Conservation (phyloP, 2,329 filamentous ascomycete genomes). For the Fusarium nygamai region DNA sequence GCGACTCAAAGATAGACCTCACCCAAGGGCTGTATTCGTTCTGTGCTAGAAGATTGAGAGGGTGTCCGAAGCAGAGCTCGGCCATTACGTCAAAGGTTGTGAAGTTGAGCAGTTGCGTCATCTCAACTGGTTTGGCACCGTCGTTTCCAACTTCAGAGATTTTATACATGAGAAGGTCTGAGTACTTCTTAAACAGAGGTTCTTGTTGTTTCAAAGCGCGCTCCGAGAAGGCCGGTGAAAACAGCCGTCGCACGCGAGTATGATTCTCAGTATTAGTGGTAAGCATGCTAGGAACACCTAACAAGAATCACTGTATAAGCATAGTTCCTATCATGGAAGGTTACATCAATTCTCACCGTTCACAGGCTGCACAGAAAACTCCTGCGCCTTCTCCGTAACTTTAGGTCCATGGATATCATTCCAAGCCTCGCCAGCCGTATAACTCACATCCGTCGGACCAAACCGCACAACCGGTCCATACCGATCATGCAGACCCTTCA, state of each 20-base stretch:
- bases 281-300: slow-evolving; percentile 20
- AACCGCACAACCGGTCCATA: slow-evolving; percentile 25
- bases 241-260: neutral
- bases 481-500: slow-evolving; percentile 4
- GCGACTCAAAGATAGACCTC: slow-evolving; percentile 29
- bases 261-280: neutral
- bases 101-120: slow-evolving; percentile 15
- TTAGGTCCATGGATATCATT: slow-evolving; percentile 16
- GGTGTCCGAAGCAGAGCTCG: slow-evolving; percentile 42
- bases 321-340: no score
- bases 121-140: slow-evolving; percentile 2
- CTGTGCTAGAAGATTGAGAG: slow-evolving; percentile 38
- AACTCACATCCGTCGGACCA: slow-evolving; percentile 21
- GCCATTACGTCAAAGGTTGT: slow-evolving; percentile 44
- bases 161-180: slow-evolving; percentile 10
- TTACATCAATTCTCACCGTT: neutral
- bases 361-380: slow-evolving; percentile 3
- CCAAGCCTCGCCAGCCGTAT: slow-evolving; percentile 10
- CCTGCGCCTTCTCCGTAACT: slow-evolving; percentile 4
- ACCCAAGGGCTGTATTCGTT: slow-evolving; percentile 44
- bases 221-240: slow-evolving; percentile 18
- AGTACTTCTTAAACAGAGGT: slow-evolving; percentile 9
- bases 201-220: slow-evolving; percentile 20
- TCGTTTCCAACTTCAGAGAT: slow-evolving; percentile 7
- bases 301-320: neutral